A percentile compares a stretch with the other conserved stretches of the same genome.
phyloP scores from a whole-genome alignment of 305 asterid genomes.

The Stenogyne calaminthoides region DNA sequence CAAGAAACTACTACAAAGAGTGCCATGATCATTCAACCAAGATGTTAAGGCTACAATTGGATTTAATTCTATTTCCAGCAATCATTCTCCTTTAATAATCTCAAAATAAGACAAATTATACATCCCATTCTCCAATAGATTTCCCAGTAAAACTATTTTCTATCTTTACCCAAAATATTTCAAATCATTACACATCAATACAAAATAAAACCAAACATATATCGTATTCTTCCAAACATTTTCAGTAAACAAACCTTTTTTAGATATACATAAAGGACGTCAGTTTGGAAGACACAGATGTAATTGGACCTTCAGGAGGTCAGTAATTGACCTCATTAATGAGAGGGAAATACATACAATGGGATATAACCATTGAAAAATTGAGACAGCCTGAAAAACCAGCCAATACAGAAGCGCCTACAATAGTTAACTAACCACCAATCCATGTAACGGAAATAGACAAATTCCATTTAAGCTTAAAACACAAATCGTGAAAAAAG shows the following conservation, averaged over 20 bases:
- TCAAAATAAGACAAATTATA: background rate
- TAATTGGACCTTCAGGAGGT: too few relatives aligned
- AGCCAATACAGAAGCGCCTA: background rate
- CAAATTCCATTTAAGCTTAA: slow-evolving; percentile 1
- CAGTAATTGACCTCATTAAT: background rate
- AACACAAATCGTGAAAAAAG: slow-evolving; percentile 3
- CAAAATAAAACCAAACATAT: background rate
- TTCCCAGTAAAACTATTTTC: background rate
- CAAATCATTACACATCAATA: background rate
- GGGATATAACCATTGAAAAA: background rate
- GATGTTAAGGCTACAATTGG: background rate
- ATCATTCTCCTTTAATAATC: background rate
- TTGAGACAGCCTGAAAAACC: background rate
- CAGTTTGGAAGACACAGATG: background rate
- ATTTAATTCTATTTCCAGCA: background rate
- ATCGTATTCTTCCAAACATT: background rate
- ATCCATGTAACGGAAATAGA: background rate
- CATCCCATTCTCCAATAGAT: background rate
- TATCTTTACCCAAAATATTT: background rate
- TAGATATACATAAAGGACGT: background rate
- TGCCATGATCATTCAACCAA: background rate
- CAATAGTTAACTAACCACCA: background rate
- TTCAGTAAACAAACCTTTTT: background rate
- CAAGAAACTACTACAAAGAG: background rate
- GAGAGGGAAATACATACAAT: background rate